Evolutionary conservation across 139 green algal genomes (phyloP).

Genomic region (Asterochloris sp.): DNA sequence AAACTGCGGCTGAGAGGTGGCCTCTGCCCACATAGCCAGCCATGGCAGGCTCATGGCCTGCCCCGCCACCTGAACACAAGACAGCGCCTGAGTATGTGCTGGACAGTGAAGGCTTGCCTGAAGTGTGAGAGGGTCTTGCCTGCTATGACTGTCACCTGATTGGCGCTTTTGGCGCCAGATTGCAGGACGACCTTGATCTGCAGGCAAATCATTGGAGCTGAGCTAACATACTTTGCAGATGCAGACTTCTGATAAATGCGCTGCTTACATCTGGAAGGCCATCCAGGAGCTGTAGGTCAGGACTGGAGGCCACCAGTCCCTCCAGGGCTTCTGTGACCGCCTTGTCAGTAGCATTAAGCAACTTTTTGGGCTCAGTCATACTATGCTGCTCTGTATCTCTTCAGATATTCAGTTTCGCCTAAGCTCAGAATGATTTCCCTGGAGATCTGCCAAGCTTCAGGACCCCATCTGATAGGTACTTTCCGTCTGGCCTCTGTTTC

Average conservation of each 20-base stretch:
- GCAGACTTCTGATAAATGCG: not conserved
- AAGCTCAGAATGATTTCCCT: too few species aligned
- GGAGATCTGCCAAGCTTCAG: too few species aligned
- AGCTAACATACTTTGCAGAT: not conserved
- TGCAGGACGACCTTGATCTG: constrained; percentile 53
- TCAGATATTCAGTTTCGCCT: too few species aligned
- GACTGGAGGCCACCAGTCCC: constrained; percentile 23
- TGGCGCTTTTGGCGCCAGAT: not conserved
- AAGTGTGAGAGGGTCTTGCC: constrained; percentile 17
- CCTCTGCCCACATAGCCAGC: constrained; percentile 78
- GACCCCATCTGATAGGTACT: too few species aligned
- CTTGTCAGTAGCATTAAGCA: constrained; percentile 15
- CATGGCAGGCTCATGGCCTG: constrained; percentile 85
- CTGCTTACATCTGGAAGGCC: constrained; percentile 39
- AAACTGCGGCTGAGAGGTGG: constrained; percentile 87
- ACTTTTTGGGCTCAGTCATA: constrained; percentile 10
- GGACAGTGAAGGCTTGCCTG: not conserved
- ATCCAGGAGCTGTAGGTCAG: constrained; percentile 40
- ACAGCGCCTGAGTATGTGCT: not conserved
- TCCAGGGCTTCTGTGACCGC: constrained; percentile 40
- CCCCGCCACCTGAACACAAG: constrained; percentile 56
- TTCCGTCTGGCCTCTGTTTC: too few species aligned
- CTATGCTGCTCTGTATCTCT: too few species aligned
- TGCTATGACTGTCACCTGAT: constrained; percentile 56
- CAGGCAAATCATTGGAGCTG: not conserved